Evolutionary conservation across 2,329 filamentous ascomycete genomes (phyloP).

Genomic region (Elsinoe australis): DNA sequence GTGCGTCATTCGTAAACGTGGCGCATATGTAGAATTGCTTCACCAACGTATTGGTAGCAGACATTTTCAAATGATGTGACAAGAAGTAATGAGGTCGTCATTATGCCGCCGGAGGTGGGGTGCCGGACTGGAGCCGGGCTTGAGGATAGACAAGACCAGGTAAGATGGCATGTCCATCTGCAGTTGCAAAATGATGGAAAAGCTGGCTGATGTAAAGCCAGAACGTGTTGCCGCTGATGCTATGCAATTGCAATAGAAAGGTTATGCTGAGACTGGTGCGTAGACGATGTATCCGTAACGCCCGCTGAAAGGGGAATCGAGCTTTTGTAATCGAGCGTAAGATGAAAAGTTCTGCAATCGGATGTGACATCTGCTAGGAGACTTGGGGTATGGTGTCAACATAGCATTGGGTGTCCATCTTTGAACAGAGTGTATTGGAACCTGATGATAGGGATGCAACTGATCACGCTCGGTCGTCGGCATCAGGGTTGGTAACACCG

Average conservation of each 20-base stretch:
- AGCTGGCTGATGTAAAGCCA: conserved; percentile 7
- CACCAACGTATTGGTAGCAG: neutral
- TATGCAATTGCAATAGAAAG: conserved; percentile 5
- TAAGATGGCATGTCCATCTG: neutral
- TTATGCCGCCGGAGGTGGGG: neutral
- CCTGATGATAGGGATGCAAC: too few species aligned
- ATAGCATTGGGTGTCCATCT: neutral
- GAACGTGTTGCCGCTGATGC: conserved; percentile 8
- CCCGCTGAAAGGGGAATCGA: conserved; percentile 16
- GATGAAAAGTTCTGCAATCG: too few species aligned
- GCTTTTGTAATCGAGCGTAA: too few species aligned
- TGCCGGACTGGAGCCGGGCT: neutral
- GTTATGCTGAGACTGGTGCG: conserved; percentile 14
- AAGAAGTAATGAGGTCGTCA: neutral
- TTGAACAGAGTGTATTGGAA: neutral
- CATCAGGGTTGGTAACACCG: conserved; percentile 36
- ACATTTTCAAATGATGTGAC: conserved; percentile 7
- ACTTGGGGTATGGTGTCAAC: neutral
- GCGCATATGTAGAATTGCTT: neutral
- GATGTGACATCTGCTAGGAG: neutral
- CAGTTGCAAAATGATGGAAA: too few species aligned
- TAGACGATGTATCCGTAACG: conserved; percentile 11
- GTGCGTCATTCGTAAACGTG: neutral
- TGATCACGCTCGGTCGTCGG: conserved; percentile 9
- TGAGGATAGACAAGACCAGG: neutral